These are phyloP conservation scores for Aspergillus kassunensis DNA, from an alignment of 495 filamentous ascomycete genomes.

Conservation along the genomic window DNA sequence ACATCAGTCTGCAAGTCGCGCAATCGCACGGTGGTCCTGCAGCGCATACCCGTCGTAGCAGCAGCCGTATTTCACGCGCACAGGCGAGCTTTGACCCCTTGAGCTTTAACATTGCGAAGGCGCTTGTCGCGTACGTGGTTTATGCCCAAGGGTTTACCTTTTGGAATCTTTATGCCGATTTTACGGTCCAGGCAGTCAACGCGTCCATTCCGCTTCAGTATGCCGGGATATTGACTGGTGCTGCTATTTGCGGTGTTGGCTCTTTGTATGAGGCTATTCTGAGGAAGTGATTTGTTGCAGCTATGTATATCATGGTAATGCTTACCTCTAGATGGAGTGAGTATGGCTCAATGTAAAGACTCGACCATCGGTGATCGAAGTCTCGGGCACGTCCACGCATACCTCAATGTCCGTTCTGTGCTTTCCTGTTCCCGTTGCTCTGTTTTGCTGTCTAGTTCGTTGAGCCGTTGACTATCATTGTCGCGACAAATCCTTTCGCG, in stretches of 20 bases:
- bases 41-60: slow-evolving; percentile 17
- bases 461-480: neutral
- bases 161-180: slow-evolving; percentile 54
- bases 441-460: neutral
- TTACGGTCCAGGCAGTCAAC: slow-evolving; percentile 58
- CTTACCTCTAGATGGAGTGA: too few species aligned
- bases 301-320: slow-evolving; percentile 3
- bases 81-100: slow-evolving; percentile 73
- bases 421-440: neutral
- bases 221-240: slow-evolving; percentile 65
- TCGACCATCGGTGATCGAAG: too few species aligned
- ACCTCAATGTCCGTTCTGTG: too few species aligned
- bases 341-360: neutral
- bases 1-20: slow-evolving; percentile 57
- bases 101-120: slow-evolving; percentile 84
- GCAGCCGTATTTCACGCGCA: slow-evolving; percentile 18
- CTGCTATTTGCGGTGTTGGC: slow-evolving; percentile 63
- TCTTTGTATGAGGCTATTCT: slow-evolving; percentile 82
- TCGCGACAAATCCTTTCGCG: neutral
- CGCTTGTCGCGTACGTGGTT: slow-evolving; percentile 70
- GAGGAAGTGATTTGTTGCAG: slow-evolving; percentile 52
- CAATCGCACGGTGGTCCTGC: slow-evolving; percentile 23
- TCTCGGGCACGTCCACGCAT: too few species aligned
- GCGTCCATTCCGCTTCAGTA: slow-evolving; percentile 66
- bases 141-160: slow-evolving; percentile 68